Conservation (phyloP, 306 rosid species). For the Urtica urens region DNA sequence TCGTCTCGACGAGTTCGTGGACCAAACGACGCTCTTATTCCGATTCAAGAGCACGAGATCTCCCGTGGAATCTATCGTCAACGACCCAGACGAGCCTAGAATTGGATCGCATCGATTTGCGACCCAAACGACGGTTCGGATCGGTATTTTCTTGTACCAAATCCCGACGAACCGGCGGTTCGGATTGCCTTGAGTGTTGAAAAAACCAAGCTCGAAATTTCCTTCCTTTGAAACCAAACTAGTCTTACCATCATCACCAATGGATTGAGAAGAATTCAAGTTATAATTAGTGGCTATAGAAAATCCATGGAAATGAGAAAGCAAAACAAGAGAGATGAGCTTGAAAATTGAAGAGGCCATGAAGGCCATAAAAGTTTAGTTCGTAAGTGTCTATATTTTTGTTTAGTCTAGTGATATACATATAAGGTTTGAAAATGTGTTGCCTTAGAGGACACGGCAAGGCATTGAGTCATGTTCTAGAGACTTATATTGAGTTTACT, state of each 20-base stretch:
- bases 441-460: background rate
- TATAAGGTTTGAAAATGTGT: background rate
- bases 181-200: constrained; percentile 8
- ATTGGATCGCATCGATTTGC: background rate
- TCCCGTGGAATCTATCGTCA: background rate
- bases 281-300: background rate
- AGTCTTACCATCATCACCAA: background rate
- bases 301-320: background rate
- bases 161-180: constrained; percentile 8
- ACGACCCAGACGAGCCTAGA: background rate
- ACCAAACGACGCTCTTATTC: constrained; percentile 8
- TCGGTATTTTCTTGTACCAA: constrained; percentile 13
- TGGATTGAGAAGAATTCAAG: constrained; percentile 2
- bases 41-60: background rate
- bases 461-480: too few species aligned
- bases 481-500: background rate
- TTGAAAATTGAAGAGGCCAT: background rate
- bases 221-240: constrained; percentile 6
- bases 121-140: background rate
- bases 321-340: background rate
- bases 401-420: background rate
- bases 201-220: constrained; percentile 12
- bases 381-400: background rate
- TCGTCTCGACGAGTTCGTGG: constrained; percentile 7
- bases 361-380: too few species aligned